Conservation (phyloP, 1,284 basidiomycete species). For the Phellopilus nigrolimitatus region DNA sequence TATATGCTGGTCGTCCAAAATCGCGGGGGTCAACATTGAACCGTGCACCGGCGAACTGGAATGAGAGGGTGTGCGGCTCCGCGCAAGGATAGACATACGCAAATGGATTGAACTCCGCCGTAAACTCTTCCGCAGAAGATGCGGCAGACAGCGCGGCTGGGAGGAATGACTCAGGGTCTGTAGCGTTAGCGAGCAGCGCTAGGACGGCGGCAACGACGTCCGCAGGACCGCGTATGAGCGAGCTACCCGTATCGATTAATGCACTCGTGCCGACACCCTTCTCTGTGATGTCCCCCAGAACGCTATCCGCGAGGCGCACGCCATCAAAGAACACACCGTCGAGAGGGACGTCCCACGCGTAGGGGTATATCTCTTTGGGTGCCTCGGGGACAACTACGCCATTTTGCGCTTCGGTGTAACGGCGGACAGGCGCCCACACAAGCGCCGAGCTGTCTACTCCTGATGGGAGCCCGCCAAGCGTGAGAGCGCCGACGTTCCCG, state of each 20-base stretch:
- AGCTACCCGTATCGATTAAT: slow-evolving; percentile 56
- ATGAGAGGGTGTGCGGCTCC: slow-evolving; percentile 49
- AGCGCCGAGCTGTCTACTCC: slow-evolving; percentile 37
- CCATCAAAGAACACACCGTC: slow-evolving; percentile 56
- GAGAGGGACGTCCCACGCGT: slow-evolving; percentile 55
- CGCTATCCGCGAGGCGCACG: slow-evolving; percentile 36
- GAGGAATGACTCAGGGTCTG: too few relatives aligned
- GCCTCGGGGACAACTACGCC: slow-evolving; percentile 26
- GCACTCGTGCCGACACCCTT: slow-evolving; percentile 36
- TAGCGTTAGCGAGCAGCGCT: slow-evolving; percentile 30
- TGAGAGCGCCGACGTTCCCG: slow-evolving; percentile 37
- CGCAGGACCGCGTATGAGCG: slow-evolving; percentile 48
- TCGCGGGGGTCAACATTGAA: slow-evolving; percentile 68
- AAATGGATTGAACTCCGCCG: background rate
- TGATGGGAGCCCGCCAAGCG: slow-evolving; percentile 45
- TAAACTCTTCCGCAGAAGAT: slow-evolving; percentile 26
- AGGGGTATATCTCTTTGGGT: slow-evolving; percentile 23
- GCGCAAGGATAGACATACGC: slow-evolving; percentile 35
- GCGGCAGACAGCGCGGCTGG: slow-evolving; percentile 33
- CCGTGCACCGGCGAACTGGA: slow-evolving; percentile 56
- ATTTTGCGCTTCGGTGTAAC: slow-evolving; percentile 38
- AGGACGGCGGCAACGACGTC: slow-evolving; percentile 46
- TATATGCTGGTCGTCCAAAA: slow-evolving; percentile 37
- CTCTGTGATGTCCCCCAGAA: slow-evolving; percentile 30
- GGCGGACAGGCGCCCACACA: slow-evolving; percentile 48